Percentiles rank a stretch among this genome's conserved stretches.
These are phyloP conservation scores for Cicer chorassanicum DNA, from an alignment of 306 rosid species.

Conservation along the genomic window DNA sequence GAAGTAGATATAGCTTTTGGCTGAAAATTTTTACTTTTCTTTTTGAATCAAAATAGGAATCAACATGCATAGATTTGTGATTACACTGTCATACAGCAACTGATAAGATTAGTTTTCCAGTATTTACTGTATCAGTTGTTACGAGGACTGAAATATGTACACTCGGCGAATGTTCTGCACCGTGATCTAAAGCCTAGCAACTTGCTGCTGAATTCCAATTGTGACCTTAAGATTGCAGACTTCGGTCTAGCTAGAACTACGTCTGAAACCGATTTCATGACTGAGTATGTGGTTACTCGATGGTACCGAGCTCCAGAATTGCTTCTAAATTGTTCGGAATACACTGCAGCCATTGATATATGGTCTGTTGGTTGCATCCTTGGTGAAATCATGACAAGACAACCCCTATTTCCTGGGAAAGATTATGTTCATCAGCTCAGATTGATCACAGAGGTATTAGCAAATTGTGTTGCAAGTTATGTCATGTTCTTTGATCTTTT, in stretches of 20 bases:
- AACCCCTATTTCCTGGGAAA: constrained; percentile 85
- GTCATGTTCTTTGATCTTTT: constrained; percentile 1
- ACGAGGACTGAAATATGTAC: constrained; percentile 90
- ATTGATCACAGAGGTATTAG: constrained; percentile 78
- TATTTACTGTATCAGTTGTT: constrained; percentile 90
- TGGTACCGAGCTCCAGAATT: constrained; percentile 98
- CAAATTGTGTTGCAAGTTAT: not conserved
- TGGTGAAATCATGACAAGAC: constrained; percentile 82
- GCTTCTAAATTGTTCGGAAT: constrained; percentile 94
- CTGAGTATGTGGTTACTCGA: constrained; percentile 95
- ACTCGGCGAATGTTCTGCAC: constrained; percentile 90
- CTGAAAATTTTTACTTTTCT: too few species aligned
- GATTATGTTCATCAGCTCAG: constrained; percentile 94
- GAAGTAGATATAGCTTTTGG: too few species aligned
- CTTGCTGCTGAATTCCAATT: constrained; percentile 82
- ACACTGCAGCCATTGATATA: constrained; percentile 95
- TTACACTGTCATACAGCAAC: constrained; percentile 43
- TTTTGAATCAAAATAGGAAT: not conserved
- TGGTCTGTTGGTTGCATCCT: constrained; percentile 99
- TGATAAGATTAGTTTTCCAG: constrained; percentile 74
- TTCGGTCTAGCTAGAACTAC: constrained; percentile 99
- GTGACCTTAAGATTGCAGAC: constrained; percentile 97
- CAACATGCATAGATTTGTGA: not conserved
- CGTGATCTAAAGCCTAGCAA: constrained; percentile 99
- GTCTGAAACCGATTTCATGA: constrained; percentile 97